A percentile compares a stretch with the other conserved stretches of the same genome.
phyloP scores from a whole-genome alignment of 1,139 yeast species.

The Yamadazyma triangularis region DNA sequence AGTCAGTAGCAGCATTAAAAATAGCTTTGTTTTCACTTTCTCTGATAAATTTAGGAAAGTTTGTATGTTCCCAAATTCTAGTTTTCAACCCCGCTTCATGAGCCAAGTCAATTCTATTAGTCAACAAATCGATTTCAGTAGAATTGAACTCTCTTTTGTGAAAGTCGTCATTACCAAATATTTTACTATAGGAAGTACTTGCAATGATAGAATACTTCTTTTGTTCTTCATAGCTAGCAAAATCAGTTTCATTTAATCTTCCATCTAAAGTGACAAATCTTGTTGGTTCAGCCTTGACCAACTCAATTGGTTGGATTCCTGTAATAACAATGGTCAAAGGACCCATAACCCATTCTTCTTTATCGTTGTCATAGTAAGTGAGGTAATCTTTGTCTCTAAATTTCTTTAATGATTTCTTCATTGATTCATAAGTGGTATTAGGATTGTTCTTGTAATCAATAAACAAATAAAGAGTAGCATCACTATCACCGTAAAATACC shows the following conservation, averaged over 20 bases:
- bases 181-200: slow-evolving; percentile 25
- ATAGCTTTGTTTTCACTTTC: slow-evolving; percentile 26
- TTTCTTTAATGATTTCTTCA: slow-evolving; percentile 26
- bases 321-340: slow-evolving; percentile 40
- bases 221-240: slow-evolving; percentile 16
- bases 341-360: slow-evolving; percentile 23
- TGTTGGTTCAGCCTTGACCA: slow-evolving; percentile 22
- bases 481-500: slow-evolving; percentile 34
- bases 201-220: slow-evolving; percentile 33
- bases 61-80: slow-evolving; percentile 40
- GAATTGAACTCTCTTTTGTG: slow-evolving; percentile 16
- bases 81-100: slow-evolving; percentile 34
- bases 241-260: slow-evolving; percentile 19
- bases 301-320: slow-evolving; percentile 35
- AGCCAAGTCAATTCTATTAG: slow-evolving; percentile 20
- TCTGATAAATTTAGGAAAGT: slow-evolving; percentile 31
- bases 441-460: slow-evolving; percentile 37
- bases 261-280: slow-evolving; percentile 36
- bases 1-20: slow-evolving; percentile 27
- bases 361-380: slow-evolving; percentile 25
- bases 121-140: slow-evolving; percentile 17
- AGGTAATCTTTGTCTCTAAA: slow-evolving; percentile 32
- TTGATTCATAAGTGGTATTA: slow-evolving; percentile 24
- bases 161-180: slow-evolving; percentile 20
- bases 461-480: slow-evolving; percentile 37